A percentile compares a stretch with the other conserved stretches of the same genome.
phyloP scores from a whole-genome alignment of 2,329 filamentous ascomycete species.

The Fusarium oligoseptatum region DNA sequence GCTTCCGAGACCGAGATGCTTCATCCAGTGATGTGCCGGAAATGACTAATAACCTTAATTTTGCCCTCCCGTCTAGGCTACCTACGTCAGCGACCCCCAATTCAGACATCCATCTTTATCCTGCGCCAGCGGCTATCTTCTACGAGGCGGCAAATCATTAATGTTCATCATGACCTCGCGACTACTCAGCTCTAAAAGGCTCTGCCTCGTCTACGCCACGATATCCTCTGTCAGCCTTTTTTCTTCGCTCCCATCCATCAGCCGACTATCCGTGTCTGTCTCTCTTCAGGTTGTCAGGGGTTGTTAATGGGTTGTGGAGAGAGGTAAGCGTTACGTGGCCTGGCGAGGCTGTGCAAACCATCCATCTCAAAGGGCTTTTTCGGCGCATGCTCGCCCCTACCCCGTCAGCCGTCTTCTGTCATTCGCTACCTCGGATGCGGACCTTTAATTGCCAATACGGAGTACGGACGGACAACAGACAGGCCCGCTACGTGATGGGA shows the following conservation, averaged over 20 bases:
- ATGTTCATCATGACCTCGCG: background rate
- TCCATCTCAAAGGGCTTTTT: conserved; percentile 9
- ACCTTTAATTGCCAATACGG: conserved; percentile 26
- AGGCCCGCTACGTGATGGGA: background rate
- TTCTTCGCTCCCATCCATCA: background rate
- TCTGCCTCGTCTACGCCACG: conserved; percentile 5
- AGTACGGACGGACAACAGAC: background rate
- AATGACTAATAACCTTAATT: conserved; percentile 38
- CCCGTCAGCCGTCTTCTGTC: background rate
- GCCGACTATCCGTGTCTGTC: background rate
- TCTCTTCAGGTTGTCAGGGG: background rate
- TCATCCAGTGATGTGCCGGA: conserved; percentile 21
- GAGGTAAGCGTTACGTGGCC: conserved; percentile 31
- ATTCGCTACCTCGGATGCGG: background rate
- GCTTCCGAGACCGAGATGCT: background rate
- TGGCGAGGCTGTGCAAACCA: conserved; percentile 41
- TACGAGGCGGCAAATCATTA: background rate
- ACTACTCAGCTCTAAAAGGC: background rate
- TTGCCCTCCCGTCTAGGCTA: conserved; percentile 5
- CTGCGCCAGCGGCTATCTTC: background rate
- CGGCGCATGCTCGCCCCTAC: background rate
- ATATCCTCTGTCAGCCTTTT: conserved; percentile 1
- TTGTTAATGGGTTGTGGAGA: conserved; percentile 1
- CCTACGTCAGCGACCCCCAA: conserved; percentile 12
- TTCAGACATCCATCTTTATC: background rate